Conservation (phyloP, 371 early-diverging fungal species). For the Fennellomyces sp. region DNA sequence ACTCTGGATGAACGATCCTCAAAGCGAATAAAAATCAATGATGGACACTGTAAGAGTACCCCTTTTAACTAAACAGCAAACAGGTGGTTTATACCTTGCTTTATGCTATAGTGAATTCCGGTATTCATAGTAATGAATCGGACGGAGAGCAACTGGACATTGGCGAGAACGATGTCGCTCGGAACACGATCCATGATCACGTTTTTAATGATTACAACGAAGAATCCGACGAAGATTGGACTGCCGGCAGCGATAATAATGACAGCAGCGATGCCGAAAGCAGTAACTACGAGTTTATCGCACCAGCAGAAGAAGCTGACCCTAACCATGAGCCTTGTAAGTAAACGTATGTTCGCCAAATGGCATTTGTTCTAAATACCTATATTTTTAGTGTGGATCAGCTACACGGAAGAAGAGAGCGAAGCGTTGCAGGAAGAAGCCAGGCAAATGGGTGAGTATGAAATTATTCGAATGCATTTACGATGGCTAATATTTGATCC, state of each 20-base stretch:
- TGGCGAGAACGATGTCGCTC: background rate
- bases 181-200: slow-evolving; percentile 14
- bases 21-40: slow-evolving; percentile 1
- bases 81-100: background rate
- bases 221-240: slow-evolving; percentile 56
- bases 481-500: background rate
- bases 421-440: slow-evolving; percentile 37
- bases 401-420: slow-evolving; percentile 41
- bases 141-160: slow-evolving; percentile 7
- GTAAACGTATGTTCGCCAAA: background rate
- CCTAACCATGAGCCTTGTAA: slow-evolving; percentile 8
- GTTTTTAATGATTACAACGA: slow-evolving; percentile 45
- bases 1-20: background rate
- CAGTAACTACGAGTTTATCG: slow-evolving; percentile 22
- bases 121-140: background rate
- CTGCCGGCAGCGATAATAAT: slow-evolving; percentile 23
- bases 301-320: slow-evolving; percentile 21
- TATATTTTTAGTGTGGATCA: slow-evolving; percentile 33
- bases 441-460: slow-evolving; percentile 28
- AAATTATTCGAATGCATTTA: background rate
- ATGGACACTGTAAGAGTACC: background rate
- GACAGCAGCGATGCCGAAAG: slow-evolving; percentile 22
- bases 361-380: no score
- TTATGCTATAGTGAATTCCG: background rate
- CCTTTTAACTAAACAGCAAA: background rate